These are phyloP conservation scores for Capsicum pubescens DNA, from an alignment of 257 asterid genomes.

Conservation along the genomic window DNA sequence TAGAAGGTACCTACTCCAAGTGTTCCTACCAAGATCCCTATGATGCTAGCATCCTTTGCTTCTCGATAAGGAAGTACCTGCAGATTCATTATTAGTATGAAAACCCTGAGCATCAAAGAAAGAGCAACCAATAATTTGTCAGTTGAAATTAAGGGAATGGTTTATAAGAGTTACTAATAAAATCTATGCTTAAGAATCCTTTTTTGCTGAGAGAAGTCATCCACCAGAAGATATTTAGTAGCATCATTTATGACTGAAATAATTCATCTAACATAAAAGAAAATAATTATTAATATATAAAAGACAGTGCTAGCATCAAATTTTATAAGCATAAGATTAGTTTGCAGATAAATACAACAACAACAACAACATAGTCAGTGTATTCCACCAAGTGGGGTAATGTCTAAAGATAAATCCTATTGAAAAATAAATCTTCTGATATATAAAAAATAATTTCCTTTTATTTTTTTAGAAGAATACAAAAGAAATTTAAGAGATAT, in stretches of 20 bases:
- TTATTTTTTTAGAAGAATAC: not conserved
- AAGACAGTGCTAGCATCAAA: not conserved
- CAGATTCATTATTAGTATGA: constrained; percentile 25
- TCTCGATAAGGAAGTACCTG: constrained; percentile 94
- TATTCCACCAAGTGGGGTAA: too few species aligned
- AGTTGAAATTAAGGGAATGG: not conserved
- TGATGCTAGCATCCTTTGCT: constrained; percentile 97
- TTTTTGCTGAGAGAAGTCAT: constrained; percentile 70
- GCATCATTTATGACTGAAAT: constrained; percentile 92
- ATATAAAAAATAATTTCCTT: not conserved
- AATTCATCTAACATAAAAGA: constrained; percentile 40
- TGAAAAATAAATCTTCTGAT: not conserved
- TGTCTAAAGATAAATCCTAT: not conserved
- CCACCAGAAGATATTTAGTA: constrained; percentile 54
- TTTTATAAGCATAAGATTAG: not conserved
- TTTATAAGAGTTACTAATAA: constrained; percentile 14
- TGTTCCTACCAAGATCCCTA: constrained; percentile 97
- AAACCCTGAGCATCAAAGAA: not conserved
- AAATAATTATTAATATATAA: constrained; percentile 9
- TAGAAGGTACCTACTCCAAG: constrained; percentile 84
- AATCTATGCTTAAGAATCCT: constrained; percentile 87
- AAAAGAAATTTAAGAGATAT: not conserved
- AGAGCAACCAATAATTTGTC: not conserved
- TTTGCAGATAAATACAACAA: too few species aligned
- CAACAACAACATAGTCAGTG: too few species aligned